Evolutionary conservation across 805 yeast species (phyloP).

Genomic region (Danielia reshetovae): DNA sequence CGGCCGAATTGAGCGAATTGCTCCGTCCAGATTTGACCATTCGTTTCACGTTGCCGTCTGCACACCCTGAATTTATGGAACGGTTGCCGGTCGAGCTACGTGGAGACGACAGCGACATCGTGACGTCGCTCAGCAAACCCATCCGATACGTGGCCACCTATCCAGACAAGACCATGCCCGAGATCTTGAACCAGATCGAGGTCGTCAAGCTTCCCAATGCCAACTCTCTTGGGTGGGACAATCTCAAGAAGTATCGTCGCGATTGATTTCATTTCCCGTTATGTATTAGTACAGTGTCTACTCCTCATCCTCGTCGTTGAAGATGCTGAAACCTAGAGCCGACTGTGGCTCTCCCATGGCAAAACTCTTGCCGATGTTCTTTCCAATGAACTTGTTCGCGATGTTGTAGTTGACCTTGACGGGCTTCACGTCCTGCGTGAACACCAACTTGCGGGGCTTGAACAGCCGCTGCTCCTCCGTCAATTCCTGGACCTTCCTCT

Average conservation of each 20-base stretch:
- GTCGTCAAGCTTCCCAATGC: conserved; percentile 41
- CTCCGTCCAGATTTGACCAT: conserved; percentile 13
- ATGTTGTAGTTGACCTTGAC: conserved; percentile 10
- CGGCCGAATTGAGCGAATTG: conserved; percentile 12
- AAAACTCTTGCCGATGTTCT: conserved; percentile 15
- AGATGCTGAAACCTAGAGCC: conserved; percentile 13
- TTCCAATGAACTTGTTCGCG: conserved; percentile 13
- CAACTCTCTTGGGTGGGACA: conserved; percentile 42
- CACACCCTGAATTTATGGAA: conserved; percentile 28
- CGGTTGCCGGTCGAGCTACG: conserved; percentile 34
- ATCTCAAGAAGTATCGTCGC: conserved; percentile 32
- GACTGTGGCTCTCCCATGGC: conserved; percentile 10
- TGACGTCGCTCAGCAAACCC: conserved; percentile 28
- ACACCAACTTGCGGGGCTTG: conserved; percentile 14
- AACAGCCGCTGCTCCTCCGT: conserved; percentile 11
- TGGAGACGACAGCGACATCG: conserved; percentile 14
- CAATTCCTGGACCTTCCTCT: conserved; percentile 7
- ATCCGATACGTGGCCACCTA: conserved; percentile 29
- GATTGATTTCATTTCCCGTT: too few species aligned
- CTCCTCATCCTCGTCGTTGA: conserved; percentile 4
- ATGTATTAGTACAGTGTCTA: too few species aligned
- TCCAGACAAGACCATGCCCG: conserved; percentile 30
- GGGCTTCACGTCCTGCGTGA: conserved; percentile 13
- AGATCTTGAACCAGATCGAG: conserved; percentile 34
- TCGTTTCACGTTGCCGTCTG: conserved; percentile 33